Conservation (phyloP, 2,329 filamentous ascomycete species). For the Aspergillus sergii region DNA sequence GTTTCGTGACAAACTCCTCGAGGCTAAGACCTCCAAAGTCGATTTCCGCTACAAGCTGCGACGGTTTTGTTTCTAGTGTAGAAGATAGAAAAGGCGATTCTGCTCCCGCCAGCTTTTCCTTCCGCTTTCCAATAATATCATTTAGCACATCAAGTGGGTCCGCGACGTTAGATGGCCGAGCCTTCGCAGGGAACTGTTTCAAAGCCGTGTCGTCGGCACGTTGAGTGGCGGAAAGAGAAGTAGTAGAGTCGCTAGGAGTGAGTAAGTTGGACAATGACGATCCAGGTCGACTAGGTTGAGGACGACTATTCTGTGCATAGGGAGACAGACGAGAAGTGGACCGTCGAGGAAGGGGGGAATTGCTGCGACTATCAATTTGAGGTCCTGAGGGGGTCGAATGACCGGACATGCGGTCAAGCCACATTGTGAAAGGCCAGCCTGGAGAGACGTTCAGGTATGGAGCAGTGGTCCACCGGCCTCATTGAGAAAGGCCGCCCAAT, state of each 20-base stretch:
- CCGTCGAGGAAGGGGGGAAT: constrained; percentile 70
- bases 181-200: constrained; percentile 58
- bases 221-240: constrained; percentile 69
- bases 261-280: constrained; percentile 77
- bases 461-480: constrained; percentile 13
- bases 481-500: neutral
- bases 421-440: constrained; percentile 60
- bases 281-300: constrained; percentile 68
- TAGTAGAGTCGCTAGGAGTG: constrained; percentile 73
- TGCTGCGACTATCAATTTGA: constrained; percentile 64
- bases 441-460: constrained; percentile 15
- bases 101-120: constrained; percentile 10
- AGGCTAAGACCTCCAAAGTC: constrained; percentile 80
- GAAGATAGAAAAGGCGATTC: constrained; percentile 17
- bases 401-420: constrained; percentile 83
- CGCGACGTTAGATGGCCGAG: constrained; percentile 57
- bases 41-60: constrained; percentile 63
- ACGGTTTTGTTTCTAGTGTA: constrained; percentile 33
- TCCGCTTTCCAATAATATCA: constrained; percentile 55
- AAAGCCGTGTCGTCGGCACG: constrained; percentile 70
- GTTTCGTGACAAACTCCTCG: constrained; percentile 63
- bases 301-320: constrained; percentile 68
- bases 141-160: constrained; percentile 74
- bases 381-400: constrained; percentile 67
- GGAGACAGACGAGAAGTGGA: constrained; percentile 70